Evolutionary conservation across 768 basidiomycete genomes (phyloP).

Genomic region (Xerocomus potaroensis): DNA sequence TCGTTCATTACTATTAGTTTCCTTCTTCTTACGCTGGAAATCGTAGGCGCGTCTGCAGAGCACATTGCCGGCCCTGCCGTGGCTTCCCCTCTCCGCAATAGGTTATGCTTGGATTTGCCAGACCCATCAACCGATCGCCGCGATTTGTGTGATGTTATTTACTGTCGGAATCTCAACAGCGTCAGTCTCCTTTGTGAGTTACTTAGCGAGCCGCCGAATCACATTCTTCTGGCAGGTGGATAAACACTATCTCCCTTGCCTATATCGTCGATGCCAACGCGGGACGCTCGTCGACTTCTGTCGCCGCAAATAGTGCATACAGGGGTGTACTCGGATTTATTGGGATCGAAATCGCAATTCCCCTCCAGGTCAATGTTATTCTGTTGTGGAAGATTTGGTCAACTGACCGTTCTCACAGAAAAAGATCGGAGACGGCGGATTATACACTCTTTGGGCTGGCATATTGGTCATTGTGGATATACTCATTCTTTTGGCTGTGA

Average conservation of each 20-base stretch:
- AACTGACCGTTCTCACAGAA: slow-evolving; percentile 8
- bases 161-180: slow-evolving; percentile 67
- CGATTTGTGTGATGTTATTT: slow-evolving; percentile 71
- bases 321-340: slow-evolving; percentile 66
- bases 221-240: slow-evolving; percentile 35
- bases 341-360: slow-evolving; percentile 70
- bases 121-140: slow-evolving; percentile 59
- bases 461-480: slow-evolving; percentile 49
- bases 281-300: slow-evolving; percentile 74
- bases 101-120: slow-evolving; percentile 77
- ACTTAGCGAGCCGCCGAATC: neutral
- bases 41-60: slow-evolving; percentile 72
- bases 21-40: neutral
- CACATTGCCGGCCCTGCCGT: slow-evolving; percentile 50
- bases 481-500: slow-evolving; percentile 53
- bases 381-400: neutral
- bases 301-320: slow-evolving; percentile 73
- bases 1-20: neutral
- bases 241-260: slow-evolving; percentile 68
- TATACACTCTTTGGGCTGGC: slow-evolving; percentile 42
- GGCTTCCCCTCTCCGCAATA: slow-evolving; percentile 52
- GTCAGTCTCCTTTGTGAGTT: slow-evolving; percentile 31
- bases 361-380: slow-evolving; percentile 44
- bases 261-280: slow-evolving; percentile 87
- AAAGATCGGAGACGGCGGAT: slow-evolving; percentile 27